These are phyloP conservation scores for Collybiopsis luxurians DNA, from an alignment of 768 basidiomycete species.

Conservation along the genomic window DNA sequence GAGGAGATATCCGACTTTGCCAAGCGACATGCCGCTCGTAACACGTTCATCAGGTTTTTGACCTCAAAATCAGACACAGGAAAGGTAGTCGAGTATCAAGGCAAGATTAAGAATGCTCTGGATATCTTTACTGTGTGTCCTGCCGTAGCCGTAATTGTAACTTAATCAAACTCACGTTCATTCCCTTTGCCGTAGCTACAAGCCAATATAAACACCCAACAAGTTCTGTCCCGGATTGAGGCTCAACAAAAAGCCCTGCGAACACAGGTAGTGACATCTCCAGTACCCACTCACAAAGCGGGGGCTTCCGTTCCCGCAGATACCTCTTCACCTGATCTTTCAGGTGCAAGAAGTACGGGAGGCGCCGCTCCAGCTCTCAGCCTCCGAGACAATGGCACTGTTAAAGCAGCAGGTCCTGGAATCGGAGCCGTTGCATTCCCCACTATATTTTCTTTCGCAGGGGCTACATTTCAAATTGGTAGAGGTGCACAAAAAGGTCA, in stretches of 20 bases:
- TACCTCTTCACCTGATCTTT: neutral
- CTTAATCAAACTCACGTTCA: neutral
- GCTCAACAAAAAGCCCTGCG: neutral
- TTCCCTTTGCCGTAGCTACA: neutral
- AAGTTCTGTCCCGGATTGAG: neutral
- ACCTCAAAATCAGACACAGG: neutral
- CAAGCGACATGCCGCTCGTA: neutral
- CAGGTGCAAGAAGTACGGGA: too few species aligned
- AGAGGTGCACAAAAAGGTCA: too few species aligned
- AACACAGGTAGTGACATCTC: neutral
- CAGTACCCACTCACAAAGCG: neutral
- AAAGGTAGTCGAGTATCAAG: neutral
- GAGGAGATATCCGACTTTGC: neutral
- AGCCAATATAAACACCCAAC: neutral
- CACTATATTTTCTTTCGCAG: conserved; percentile 1
- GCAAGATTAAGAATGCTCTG: neutral
- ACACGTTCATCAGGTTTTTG: neutral
- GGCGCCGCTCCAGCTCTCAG: too few species aligned
- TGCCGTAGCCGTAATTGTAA: too few species aligned
- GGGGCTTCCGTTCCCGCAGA: neutral
- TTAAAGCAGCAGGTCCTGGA: neutral
- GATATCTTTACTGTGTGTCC: neutral
- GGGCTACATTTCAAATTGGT: neutral
- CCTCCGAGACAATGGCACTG: neutral
- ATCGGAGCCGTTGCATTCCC: conserved; percentile 2